Evolutionary conservation across 1,284 basidiomycete genomes (phyloP).

Genomic region (Stereum hirsutum): DNA sequence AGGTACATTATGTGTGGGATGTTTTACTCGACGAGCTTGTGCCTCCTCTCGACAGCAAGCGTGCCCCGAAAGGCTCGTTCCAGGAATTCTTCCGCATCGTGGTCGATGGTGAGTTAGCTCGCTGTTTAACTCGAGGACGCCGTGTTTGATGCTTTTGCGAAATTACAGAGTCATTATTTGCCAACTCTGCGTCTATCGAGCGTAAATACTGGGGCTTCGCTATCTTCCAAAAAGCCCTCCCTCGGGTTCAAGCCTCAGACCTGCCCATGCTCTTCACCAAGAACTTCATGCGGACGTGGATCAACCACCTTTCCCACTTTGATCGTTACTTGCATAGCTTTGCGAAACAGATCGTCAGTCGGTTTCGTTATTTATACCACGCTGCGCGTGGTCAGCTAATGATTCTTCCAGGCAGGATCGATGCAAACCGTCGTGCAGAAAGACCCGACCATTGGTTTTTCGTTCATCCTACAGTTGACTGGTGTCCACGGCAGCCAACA

Average conservation of each 20-base stretch:
- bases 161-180: constrained; percentile 75
- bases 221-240: constrained; percentile 77
- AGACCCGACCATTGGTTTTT: constrained; percentile 77
- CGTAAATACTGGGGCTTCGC: constrained; percentile 96
- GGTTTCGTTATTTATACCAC: neutral
- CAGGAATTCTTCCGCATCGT: constrained; percentile 86
- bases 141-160: neutral
- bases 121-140: neutral
- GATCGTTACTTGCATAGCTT: constrained; percentile 89
- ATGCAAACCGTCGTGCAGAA: constrained; percentile 71
- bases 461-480: constrained; percentile 80
- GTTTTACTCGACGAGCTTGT: constrained; percentile 74
- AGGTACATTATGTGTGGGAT: constrained; percentile 91
- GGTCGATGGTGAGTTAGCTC: constrained; percentile 66
- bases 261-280: constrained; percentile 88
- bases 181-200: constrained; percentile 76
- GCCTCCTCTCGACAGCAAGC: constrained; percentile 29
- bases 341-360: constrained; percentile 70
- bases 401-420: constrained; percentile 47
- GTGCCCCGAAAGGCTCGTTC: constrained; percentile 55
- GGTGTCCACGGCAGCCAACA: constrained; percentile 82
- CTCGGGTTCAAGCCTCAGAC: constrained; percentile 54
- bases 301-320: constrained; percentile 84
- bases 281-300: constrained; percentile 96
- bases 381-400: constrained; percentile 4